A percentile compares a stretch with the other conserved stretches of the same genome.
Conservation (phyloP, 768 basidiomycete species). For the Termitomyces sp. region DNA sequence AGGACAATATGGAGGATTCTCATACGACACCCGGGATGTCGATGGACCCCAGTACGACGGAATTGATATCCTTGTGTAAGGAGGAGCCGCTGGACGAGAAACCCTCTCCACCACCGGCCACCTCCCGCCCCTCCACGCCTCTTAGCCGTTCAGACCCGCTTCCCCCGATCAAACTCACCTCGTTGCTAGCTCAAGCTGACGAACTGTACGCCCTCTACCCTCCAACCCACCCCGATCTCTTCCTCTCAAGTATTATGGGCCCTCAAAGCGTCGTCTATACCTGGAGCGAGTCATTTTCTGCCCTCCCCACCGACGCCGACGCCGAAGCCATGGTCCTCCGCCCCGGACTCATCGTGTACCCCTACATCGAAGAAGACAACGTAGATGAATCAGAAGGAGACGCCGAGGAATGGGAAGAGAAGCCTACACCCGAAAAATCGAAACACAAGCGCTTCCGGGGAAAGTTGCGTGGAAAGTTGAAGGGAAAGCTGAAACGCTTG, state of each 20-base stretch:
- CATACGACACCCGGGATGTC: not conserved
- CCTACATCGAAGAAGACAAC: slow-evolving; percentile 29
- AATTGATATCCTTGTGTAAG: not conserved
- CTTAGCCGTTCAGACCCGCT: not conserved
- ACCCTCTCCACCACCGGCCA: not conserved
- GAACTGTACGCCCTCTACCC: slow-evolving; percentile 55
- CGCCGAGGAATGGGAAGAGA: slow-evolving; percentile 14
- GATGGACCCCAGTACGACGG: not conserved
- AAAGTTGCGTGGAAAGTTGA: slow-evolving; percentile 16
- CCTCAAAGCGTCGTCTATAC: slow-evolving; percentile 75
- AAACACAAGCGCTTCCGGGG: slow-evolving; percentile 12
- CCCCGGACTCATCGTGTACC: slow-evolving; percentile 56
- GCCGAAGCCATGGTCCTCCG: slow-evolving; percentile 58
- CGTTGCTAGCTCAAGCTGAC: slow-evolving; percentile 56
- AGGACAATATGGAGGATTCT: not conserved
- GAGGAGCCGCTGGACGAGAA: not conserved
- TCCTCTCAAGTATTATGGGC: slow-evolving; percentile 62
- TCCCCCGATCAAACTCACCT: slow-evolving; percentile 31
- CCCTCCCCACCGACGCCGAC: slow-evolving; percentile 47
- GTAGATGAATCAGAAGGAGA: slow-evolving; percentile 18
- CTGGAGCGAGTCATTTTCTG: slow-evolving; percentile 51
- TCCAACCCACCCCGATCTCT: slow-evolving; percentile 52
- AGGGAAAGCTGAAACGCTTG: slow-evolving; percentile 17
- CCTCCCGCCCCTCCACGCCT: not conserved
- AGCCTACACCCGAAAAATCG: slow-evolving; percentile 1